Conservation (phyloP, 1,139 yeast genomes). For the Taiozyma sp. region DNA sequence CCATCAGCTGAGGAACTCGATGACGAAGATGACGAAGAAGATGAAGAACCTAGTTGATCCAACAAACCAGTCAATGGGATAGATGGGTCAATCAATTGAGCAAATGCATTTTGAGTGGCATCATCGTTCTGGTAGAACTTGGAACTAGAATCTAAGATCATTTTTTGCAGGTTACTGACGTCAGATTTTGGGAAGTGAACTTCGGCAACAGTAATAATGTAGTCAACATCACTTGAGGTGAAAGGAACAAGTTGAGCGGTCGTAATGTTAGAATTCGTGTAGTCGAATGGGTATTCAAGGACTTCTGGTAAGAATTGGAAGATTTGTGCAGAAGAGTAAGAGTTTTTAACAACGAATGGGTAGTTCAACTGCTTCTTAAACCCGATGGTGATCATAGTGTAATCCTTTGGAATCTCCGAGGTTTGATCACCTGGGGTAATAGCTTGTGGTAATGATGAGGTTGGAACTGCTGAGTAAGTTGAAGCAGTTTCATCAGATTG, state of each 20-base stretch:
- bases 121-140: constrained; percentile 46
- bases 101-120: constrained; percentile 42
- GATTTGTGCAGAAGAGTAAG: constrained; percentile 71
- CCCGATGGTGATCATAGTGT: constrained; percentile 61
- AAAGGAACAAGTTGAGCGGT: constrained; percentile 66
- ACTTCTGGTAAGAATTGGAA: constrained; percentile 64
- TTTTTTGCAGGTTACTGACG: constrained; percentile 39
- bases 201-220: constrained; percentile 73
- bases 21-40: constrained; percentile 23
- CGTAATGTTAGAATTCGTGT: constrained; percentile 35
- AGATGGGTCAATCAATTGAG: constrained; percentile 54
- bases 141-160: constrained; percentile 42
- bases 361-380: constrained; percentile 65
- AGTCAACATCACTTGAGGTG: constrained; percentile 41
- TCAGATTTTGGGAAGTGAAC: constrained; percentile 61
- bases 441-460: constrained; percentile 64
- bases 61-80: constrained; percentile 58
- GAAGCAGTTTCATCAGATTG: constrained; percentile 28
- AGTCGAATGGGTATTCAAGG: constrained; percentile 47
- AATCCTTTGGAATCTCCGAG: constrained; percentile 31
- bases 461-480: constrained; percentile 33
- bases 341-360: constrained; percentile 63
- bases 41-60: constrained; percentile 18
- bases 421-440: constrained; percentile 51
- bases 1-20: constrained; percentile 9